phyloP scores from a whole-genome alignment of 2,329 filamentous ascomycete genomes.

The Colletotrichum navitas region DNA sequence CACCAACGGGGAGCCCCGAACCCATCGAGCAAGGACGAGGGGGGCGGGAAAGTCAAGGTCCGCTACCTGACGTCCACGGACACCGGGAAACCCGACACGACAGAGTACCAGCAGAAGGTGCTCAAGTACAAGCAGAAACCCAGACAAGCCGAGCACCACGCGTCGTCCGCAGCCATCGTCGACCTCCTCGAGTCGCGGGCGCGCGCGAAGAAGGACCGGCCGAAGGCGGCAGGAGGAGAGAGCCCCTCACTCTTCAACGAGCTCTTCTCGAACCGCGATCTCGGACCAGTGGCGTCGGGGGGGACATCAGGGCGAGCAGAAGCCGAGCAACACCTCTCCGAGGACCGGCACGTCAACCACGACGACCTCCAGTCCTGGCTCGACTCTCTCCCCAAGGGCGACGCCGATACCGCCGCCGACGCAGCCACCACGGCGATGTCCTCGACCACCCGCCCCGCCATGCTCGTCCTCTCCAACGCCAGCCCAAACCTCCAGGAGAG shows the following conservation, averaged over 20 bases:
- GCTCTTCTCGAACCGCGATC: conserved; percentile 27
- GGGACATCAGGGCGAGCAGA: not conserved
- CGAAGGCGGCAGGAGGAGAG: not conserved
- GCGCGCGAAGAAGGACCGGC: not conserved
- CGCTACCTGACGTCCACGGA: conserved; percentile 34
- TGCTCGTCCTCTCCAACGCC: conserved; percentile 70
- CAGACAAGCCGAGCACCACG: not conserved
- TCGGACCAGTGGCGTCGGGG: not conserved
- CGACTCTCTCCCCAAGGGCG: conserved; percentile 28
- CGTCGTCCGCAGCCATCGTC: not conserved
- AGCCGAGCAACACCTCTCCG: conserved; percentile 4
- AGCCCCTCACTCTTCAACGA: conserved; percentile 29
- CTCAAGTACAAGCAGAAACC: conserved; percentile 4
- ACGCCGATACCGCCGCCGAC: not conserved
- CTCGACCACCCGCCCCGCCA: conserved; percentile 43
- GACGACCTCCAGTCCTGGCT: conserved; percentile 40
- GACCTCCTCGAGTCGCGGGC: conserved; percentile 13
- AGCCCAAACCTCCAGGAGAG: conserved; percentile 71
- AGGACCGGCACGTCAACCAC: conserved; percentile 27
- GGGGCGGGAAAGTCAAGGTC: conserved; percentile 17
- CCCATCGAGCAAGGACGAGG: not conserved
- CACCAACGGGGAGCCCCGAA: not conserved
- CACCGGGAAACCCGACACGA: conserved; percentile 26
- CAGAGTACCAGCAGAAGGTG: conserved; percentile 12
- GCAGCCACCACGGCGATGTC: not conserved